These are phyloP conservation scores for Backusella circina DNA, from an alignment of 192 early-diverging fungal genomes.

Conservation along the genomic window DNA sequence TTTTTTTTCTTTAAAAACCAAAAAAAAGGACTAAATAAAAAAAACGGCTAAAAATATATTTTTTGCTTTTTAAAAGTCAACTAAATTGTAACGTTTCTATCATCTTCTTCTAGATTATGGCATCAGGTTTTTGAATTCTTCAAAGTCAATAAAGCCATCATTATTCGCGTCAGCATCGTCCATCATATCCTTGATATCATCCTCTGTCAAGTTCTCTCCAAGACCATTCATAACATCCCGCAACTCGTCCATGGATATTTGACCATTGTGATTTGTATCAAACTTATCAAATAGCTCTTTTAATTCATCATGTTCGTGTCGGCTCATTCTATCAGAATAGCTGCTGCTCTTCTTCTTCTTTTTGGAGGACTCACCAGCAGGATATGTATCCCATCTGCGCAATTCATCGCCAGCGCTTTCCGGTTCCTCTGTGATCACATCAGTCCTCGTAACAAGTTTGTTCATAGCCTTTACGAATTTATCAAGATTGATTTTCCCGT, in stretches of 20 bases:
- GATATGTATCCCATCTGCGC: background rate
- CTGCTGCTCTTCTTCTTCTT: background rate
- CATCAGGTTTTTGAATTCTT: conserved; percentile 32
- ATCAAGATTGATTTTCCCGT: conserved; percentile 16
- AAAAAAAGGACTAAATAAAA: background rate
- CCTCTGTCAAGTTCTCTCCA: conserved; percentile 11
- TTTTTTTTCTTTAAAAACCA: background rate
- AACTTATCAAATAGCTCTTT: conserved; percentile 24
- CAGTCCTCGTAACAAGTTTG: background rate
- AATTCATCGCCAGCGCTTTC: background rate
- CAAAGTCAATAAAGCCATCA: conserved; percentile 35
- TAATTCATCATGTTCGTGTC: conserved; percentile 19
- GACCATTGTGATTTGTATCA: conserved; percentile 30
- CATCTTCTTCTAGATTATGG: background rate
- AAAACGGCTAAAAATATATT: background rate
- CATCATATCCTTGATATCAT: conserved; percentile 35
- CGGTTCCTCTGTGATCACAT: background rate
- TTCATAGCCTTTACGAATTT: conserved; percentile 18
- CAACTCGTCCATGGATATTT: conserved; percentile 23
- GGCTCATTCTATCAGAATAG: background rate
- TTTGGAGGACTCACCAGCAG: background rate
- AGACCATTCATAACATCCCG: conserved; percentile 21
- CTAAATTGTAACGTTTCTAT: background rate
- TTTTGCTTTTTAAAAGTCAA: background rate
- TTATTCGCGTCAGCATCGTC: conserved; percentile 28